Evolutionary conservation across 768 basidiomycete species (phyloP), one percentile per base, ranked within the genome.

Genomic region (Suillus fuscotomentosus): DNA sequence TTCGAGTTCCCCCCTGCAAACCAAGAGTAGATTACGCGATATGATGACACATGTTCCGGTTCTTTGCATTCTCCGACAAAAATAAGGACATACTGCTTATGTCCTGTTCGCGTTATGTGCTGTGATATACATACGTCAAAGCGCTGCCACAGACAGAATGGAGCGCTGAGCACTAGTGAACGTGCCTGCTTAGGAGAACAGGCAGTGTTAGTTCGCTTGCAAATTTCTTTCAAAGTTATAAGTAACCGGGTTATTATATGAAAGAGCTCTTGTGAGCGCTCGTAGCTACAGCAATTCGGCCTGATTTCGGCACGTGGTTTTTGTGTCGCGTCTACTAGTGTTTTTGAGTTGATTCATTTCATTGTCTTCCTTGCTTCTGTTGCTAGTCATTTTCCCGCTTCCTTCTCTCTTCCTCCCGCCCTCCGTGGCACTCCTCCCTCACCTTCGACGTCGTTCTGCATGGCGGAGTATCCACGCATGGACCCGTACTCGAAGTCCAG

Each of bases 1-100:
- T 95, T 95, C 75, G 93, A 95, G 83, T 95, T 95, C 83, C 93
- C 93, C 51, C 87, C 88, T 67, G 86, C 84, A 69, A 81, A 82
- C 71, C 88, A 88, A 76, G 87, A 90, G 78, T 91, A 88, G 81
- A 70, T 70, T 72, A 72, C 73, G 67, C 75, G 53, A 76, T 70
- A 70, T 71, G 73, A 77, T 70, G 68, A 70, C 74, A 70, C 74
- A 73, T 79, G 71, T 70, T 72, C 70, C 67, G 70, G n/a, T 63
- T 65, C 60, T 60, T 55, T 70, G 64, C 68, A 61, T 69, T 68
- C 38, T 43, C 55, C 27, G 56, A 68, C 73, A 71, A 80, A 81
- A 79, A 65, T 72, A 79, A 71, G 71, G 71, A 71, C 76, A 72
- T 76, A 70, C 73, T 70, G 66, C 65, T 76, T 77, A 64, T 76